These are phyloP conservation scores for Phoma herbarum DNA, from an alignment of 2,329 filamentous ascomycete genomes.

Conservation along the genomic window DNA sequence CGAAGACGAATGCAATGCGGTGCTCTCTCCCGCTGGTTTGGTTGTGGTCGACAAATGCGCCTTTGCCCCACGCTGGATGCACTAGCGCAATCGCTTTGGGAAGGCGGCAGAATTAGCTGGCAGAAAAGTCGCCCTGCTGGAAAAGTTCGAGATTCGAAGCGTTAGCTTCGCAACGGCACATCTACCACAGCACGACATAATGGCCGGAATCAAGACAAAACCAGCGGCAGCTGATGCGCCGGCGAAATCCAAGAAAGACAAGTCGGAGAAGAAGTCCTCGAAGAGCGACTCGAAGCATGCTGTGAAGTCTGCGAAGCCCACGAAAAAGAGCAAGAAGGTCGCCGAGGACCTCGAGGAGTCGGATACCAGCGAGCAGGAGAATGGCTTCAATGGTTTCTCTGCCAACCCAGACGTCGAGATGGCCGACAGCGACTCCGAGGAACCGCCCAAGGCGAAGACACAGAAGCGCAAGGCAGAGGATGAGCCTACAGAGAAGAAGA, in stretches of 20 bases:
- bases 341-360: slow-evolving; percentile 47
- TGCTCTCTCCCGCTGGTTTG: background rate
- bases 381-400: slow-evolving; percentile 49
- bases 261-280: slow-evolving; percentile 44
- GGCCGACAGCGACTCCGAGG: slow-evolving; percentile 35
- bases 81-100: slow-evolving; percentile 9
- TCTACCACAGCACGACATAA: slow-evolving; percentile 24
- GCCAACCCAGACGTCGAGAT: slow-evolving; percentile 39
- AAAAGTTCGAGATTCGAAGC: slow-evolving; percentile 21
- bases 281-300: slow-evolving; percentile 41
- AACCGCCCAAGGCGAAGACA: slow-evolving; percentile 30
- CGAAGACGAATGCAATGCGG: background rate
- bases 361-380: slow-evolving; percentile 48
- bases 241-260: slow-evolving; percentile 51
- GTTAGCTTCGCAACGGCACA: slow-evolving; percentile 15
- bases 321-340: slow-evolving; percentile 43
- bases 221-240: slow-evolving; percentile 33
- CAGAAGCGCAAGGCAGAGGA: slow-evolving; percentile 34
- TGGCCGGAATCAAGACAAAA: slow-evolving; percentile 51
- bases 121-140: background rate
- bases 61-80: slow-evolving; percentile 4
- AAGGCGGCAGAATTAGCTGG: slow-evolving; percentile 1
- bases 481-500: slow-evolving; percentile 33
- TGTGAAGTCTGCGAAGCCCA: slow-evolving; percentile 37
- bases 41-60: background rate